These are phyloP conservation scores for Ceratocystis albifundus DNA, from an alignment of 2,329 filamentous ascomycete genomes.

Conservation along the genomic window DNA sequence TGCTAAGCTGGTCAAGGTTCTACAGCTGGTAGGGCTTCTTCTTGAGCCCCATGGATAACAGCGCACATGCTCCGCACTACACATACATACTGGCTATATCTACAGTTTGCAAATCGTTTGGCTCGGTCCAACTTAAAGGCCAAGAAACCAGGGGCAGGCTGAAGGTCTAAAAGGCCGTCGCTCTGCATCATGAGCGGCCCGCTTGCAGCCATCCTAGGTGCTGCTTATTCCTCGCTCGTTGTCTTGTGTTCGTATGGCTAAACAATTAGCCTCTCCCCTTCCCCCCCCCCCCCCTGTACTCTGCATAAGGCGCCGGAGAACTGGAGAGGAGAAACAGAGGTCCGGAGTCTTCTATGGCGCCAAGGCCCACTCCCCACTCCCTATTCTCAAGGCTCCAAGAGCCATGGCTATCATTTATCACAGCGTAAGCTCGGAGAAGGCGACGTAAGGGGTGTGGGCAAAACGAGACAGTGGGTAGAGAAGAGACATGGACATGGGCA, in stretches of 20 bases:
- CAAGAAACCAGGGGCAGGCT: neutral
- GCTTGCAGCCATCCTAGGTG: neutral
- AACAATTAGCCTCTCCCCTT: too few relatives aligned
- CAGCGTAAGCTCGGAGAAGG: neutral
- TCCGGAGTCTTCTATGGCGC: neutral
- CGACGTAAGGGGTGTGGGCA: neutral
- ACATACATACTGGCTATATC: neutral
- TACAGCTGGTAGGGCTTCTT: too few relatives aligned
- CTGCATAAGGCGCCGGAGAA: neutral
- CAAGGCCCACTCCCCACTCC: neutral
- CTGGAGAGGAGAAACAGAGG: neutral
- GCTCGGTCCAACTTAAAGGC: neutral
- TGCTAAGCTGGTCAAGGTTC: too few relatives aligned
- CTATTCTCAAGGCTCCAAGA: too few relatives aligned
- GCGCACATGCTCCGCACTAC: neutral
- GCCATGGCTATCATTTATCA: too few relatives aligned
- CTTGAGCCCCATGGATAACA: too few relatives aligned
- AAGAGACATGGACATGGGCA: neutral
- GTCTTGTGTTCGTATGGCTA: neutral
- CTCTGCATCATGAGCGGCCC: neutral
- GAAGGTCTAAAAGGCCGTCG: neutral
- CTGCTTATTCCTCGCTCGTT: neutral
- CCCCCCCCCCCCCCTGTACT: neutral
- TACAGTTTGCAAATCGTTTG: neutral
- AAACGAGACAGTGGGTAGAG: neutral